These are phyloP conservation scores for Lachancea fermentati DNA, from an alignment of 805 yeast genomes.

Conservation along the genomic window DNA sequence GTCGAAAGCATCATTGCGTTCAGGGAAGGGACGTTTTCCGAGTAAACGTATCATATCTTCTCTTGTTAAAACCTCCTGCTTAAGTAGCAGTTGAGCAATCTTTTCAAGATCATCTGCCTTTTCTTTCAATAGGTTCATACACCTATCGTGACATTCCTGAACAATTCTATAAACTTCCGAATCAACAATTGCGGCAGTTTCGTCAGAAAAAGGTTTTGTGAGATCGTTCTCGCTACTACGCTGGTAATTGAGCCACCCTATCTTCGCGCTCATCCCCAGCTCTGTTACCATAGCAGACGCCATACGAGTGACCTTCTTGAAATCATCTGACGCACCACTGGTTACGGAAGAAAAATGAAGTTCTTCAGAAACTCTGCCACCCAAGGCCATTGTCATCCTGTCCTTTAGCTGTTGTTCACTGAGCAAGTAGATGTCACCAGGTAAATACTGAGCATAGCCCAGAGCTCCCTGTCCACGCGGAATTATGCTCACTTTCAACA, in stretches of 20 bases:
- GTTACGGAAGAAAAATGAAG: slow-evolving; percentile 82
- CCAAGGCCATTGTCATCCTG: slow-evolving; percentile 90
- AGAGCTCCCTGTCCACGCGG: slow-evolving; percentile 94
- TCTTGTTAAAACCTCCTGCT: slow-evolving; percentile 86
- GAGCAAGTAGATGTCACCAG: slow-evolving; percentile 79
- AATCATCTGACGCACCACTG: slow-evolving; percentile 89
- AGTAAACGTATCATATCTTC: slow-evolving; percentile 86
- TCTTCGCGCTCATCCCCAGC: slow-evolving; percentile 78
- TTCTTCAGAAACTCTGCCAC: slow-evolving; percentile 91
- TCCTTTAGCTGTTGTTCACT: slow-evolving; percentile 71
- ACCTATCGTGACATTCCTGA: slow-evolving; percentile 64
- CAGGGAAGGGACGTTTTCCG: slow-evolving; percentile 91
- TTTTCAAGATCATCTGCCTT: slow-evolving; percentile 70
- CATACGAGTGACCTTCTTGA: slow-evolving; percentile 83
- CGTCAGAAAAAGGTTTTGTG: slow-evolving; percentile 86
- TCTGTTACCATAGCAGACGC: slow-evolving; percentile 86
- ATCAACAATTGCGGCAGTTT: slow-evolving; percentile 77
- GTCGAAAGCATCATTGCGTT: slow-evolving; percentile 78
- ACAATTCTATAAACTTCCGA: slow-evolving; percentile 76
- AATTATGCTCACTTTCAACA: slow-evolving; percentile 86
- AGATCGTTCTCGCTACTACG: slow-evolving; percentile 66
- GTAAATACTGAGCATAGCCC: slow-evolving; percentile 94
- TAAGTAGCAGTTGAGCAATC: slow-evolving; percentile 81
- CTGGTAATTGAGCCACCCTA: slow-evolving; percentile 61
- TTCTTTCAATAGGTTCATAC: slow-evolving; percentile 61